These are phyloP conservation scores for Geranium rotundifolium DNA, from an alignment of 345 rosid species.

Conservation along the genomic window DNA sequence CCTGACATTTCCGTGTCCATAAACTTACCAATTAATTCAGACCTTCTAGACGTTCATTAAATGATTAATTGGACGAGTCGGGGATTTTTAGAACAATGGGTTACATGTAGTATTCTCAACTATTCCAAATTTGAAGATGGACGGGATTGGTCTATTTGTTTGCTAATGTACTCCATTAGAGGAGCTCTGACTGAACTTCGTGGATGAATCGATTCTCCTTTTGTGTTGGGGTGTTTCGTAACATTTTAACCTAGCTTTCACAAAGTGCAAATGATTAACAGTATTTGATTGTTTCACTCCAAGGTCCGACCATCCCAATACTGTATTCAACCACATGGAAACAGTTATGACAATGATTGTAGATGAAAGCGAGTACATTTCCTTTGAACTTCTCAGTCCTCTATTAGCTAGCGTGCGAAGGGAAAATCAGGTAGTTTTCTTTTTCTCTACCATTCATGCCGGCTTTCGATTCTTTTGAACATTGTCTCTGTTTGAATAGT, in stretches of 20 bases:
- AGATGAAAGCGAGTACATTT: conserved; percentile 54
- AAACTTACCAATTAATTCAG: too few relatives aligned
- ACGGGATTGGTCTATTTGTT: too few relatives aligned
- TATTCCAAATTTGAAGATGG: not conserved
- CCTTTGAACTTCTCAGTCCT: conserved; percentile 36
- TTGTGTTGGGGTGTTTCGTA: not conserved
- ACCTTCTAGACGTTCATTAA: not conserved
- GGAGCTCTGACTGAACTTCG: not conserved
- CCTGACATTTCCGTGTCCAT: not conserved
- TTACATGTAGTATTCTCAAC: not conserved
- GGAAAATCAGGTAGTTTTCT: conserved; percentile 44
- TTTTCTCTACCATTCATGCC: conserved; percentile 1
- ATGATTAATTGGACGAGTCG: not conserved
- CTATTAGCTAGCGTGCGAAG: conserved; percentile 55
- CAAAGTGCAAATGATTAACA: not conserved
- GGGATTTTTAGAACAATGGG: not conserved
- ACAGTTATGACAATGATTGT: conserved; percentile 53
- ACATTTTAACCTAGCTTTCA: not conserved
- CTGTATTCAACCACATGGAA: conserved; percentile 52
- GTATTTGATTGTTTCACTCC: not conserved
- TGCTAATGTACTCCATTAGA: too few relatives aligned
- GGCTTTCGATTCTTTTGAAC: not conserved
- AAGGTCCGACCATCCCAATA: conserved; percentile 45
- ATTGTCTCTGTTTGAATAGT: not conserved
- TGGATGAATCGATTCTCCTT: not conserved